phyloP scores from a whole-genome alignment of 768 basidiomycete species.

The Steccherinum ochraceum region DNA sequence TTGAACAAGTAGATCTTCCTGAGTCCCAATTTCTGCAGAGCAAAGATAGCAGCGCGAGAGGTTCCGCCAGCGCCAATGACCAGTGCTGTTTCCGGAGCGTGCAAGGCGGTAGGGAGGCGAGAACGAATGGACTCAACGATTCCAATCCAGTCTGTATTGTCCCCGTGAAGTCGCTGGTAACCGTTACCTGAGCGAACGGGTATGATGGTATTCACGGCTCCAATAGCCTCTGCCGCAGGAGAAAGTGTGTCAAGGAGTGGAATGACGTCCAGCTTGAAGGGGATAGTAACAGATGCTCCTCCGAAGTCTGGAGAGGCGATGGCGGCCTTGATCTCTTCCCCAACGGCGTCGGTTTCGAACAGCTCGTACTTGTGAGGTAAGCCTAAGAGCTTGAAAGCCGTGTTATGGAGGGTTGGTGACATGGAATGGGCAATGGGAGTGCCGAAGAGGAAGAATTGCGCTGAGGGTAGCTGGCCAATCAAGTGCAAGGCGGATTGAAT shows the following conservation, averaged over 20 bases:
- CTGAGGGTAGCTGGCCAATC: constrained; percentile 69
- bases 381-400: constrained; percentile 73
- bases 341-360: constrained; percentile 67
- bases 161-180: constrained; percentile 61
- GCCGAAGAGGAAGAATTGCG: constrained; percentile 83
- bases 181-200: constrained; percentile 39
- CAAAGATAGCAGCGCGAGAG: constrained; percentile 90
- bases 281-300: constrained; percentile 95
- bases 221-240: constrained; percentile 76
- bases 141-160: constrained; percentile 96
- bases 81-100: constrained; percentile 47
- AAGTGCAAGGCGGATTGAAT: constrained; percentile 80
- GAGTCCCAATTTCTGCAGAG: constrained; percentile 65
- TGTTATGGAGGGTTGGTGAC: constrained; percentile 92
- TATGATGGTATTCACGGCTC: constrained; percentile 93
- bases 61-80: constrained; percentile 97
- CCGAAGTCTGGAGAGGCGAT: constrained; percentile 73
- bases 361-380: constrained; percentile 78
- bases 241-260: constrained; percentile 75
- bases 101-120: constrained; percentile 31
- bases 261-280: constrained; percentile 89
- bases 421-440: constrained; percentile 83
- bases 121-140: constrained; percentile 55
- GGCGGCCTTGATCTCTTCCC: constrained; percentile 56
- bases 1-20: constrained; percentile 81